phyloP scores from a whole-genome alignment of 2,329 filamentous ascomycete genomes.

The Penicillium rolfsii region DNA sequence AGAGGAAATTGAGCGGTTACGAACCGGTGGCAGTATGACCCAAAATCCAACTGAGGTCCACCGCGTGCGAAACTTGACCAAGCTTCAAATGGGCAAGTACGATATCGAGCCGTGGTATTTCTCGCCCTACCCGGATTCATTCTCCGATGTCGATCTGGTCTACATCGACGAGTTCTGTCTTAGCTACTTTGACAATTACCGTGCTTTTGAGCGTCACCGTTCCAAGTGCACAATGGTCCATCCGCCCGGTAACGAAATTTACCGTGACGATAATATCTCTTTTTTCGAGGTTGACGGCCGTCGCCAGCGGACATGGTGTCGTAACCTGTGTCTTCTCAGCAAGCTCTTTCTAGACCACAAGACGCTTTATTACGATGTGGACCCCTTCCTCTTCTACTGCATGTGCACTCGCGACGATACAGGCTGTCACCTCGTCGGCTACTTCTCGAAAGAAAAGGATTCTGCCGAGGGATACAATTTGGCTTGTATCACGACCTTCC shows the following conservation, averaged over 20 bases:
- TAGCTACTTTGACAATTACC: constrained; percentile 81
- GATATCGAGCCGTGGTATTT: constrained; percentile 99
- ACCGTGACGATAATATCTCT: constrained; percentile 84
- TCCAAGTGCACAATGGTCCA: constrained; percentile 88
- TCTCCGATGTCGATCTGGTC: constrained; percentile 84
- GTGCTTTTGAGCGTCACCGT: constrained; percentile 82
- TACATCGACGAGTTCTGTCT: constrained; percentile 98
- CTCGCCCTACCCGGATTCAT: constrained; percentile 89
- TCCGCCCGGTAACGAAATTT: constrained; percentile 96
- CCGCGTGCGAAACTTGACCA: constrained; percentile 90
- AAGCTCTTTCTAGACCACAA: constrained; percentile 99
- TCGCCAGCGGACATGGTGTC: constrained; percentile 97
- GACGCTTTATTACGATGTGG: constrained; percentile 96
- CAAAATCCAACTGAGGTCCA: constrained; percentile 97
- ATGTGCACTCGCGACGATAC: constrained; percentile 91
- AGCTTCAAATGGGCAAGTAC: constrained; percentile 88
- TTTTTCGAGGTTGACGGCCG: constrained; percentile 98
- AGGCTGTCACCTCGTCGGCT: constrained; percentile 97
- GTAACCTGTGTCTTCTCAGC: constrained; percentile 92
- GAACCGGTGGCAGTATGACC: constrained; percentile 96
- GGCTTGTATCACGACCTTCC: constrained; percentile 93
- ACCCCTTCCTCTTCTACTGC: constrained; percentile 96
- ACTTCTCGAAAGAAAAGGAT: constrained; percentile 98
- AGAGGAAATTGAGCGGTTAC: constrained; percentile 93
- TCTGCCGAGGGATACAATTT: constrained; percentile 96